These are phyloP conservation scores for Petasospora rhodanensis DNA, from an alignment of 1,139 yeast species.

Conservation along the genomic window DNA sequence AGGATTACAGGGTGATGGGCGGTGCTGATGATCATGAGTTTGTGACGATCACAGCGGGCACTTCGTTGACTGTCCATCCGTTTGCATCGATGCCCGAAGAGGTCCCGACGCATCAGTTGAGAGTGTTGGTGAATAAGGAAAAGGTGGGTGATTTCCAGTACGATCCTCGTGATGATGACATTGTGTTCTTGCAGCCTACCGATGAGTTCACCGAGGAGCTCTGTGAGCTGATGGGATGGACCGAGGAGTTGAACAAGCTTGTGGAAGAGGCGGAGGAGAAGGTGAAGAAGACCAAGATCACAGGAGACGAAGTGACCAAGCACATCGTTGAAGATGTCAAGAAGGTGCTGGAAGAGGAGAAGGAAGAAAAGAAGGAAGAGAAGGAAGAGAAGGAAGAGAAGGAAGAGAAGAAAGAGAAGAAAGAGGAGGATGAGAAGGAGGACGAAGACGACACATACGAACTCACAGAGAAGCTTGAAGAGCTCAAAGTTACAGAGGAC, in stretches of 20 bases:
- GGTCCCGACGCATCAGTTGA: slow-evolving; percentile 40
- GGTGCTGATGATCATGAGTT: slow-evolving; percentile 42
- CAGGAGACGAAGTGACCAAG: slow-evolving; percentile 2
- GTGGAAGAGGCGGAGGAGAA: slow-evolving; percentile 16
- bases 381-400: slow-evolving; percentile 1
- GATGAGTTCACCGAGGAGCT: slow-evolving; percentile 56
- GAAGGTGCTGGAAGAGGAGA: slow-evolving; percentile 5
- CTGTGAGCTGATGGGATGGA: slow-evolving; percentile 62
- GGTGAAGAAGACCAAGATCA: slow-evolving; percentile 2
- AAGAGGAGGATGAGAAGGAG: slow-evolving; percentile 1
- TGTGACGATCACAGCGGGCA: slow-evolving; percentile 85
- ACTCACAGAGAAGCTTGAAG: not conserved
- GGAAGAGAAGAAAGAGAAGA: not conserved
- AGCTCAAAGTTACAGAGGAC: slow-evolving; percentile 1
- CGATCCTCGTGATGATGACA: slow-evolving; percentile 52
- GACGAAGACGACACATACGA: too few species aligned
- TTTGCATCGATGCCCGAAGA: slow-evolving; percentile 80
- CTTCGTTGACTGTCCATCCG: slow-evolving; percentile 84
- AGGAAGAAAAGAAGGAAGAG: not conserved
- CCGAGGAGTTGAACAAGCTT: slow-evolving; percentile 40
- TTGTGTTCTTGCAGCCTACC: slow-evolving; percentile 55
- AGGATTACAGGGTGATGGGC: slow-evolving; percentile 39
- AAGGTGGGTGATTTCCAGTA: slow-evolving; percentile 65
- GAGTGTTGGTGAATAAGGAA: slow-evolving; percentile 73
- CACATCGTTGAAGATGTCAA: slow-evolving; percentile 5